Evolutionary conservation across 345 rosid species (phyloP).

Genomic region (Cochlearia excelsa): DNA sequence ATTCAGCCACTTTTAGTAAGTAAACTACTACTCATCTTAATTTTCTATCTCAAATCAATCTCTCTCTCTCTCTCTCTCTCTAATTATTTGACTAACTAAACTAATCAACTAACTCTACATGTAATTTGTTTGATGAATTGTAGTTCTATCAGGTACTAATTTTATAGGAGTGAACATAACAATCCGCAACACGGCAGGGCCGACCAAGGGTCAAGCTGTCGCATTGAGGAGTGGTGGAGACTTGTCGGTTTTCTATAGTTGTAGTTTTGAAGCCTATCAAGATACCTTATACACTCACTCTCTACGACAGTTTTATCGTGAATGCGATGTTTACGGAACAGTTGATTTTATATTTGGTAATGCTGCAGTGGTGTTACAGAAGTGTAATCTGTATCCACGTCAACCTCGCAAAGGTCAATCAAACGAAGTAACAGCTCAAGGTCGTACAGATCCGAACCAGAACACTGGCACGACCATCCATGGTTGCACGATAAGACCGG

Average conservation of each 20-base stretch:
- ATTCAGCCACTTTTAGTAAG: conserved; percentile 74
- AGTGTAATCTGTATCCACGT: conserved; percentile 71
- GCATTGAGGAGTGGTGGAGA: conserved; percentile 78
- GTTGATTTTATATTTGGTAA: conserved; percentile 94
- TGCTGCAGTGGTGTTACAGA: conserved; percentile 76
- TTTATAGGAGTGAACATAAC: conserved; percentile 83
- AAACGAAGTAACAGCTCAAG: conserved; percentile 85
- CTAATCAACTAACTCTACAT: conserved; percentile 14
- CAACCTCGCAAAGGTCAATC: conserved; percentile 68
- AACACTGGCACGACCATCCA: conserved; percentile 79
- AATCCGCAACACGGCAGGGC: conserved; percentile 30
- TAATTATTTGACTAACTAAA: too few species aligned
- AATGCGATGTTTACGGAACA: conserved; percentile 83
- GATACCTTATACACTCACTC: conserved; percentile 83
- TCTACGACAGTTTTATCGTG: conserved; percentile 75
- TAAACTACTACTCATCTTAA: neutral
- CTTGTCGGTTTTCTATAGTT: conserved; percentile 43
- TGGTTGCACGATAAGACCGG: conserved; percentile 55
- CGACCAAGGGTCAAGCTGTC: conserved; percentile 71
- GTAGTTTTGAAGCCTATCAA: conserved; percentile 57
- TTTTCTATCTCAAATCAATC: too few species aligned
- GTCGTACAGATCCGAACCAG: conserved; percentile 76
- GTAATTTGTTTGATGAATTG: conserved; percentile 4
- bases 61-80: too few species aligned
- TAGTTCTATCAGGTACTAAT: conserved; percentile 69